Conservation (phyloP, 106 monocot genomes). For the Dendrobium huoshanense region DNA sequence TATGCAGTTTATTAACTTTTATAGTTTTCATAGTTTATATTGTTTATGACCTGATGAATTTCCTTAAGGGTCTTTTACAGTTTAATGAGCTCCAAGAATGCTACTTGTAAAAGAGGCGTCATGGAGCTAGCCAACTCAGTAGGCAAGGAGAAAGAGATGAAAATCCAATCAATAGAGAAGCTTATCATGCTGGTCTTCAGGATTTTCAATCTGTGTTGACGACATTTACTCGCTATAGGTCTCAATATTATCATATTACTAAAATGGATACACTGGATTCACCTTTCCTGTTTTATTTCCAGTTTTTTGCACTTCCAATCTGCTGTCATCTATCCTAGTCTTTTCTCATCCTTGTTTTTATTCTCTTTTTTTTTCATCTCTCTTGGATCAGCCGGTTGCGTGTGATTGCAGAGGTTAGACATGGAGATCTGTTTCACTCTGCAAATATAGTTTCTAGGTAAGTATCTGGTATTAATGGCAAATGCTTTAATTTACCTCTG, state of each 20-base stretch:
- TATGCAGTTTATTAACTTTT: not conserved
- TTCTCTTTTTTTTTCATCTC: conserved; percentile 1
- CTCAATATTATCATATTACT: not conserved
- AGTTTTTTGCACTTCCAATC: not conserved
- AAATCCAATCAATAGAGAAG: conserved; percentile 61
- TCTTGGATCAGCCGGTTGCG: conserved; percentile 66
- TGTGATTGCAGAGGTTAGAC: conserved; percentile 92
- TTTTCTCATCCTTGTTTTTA: not conserved
- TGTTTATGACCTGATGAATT: conserved; percentile 7
- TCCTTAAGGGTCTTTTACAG: conserved; percentile 29
- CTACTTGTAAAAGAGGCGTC: conserved; percentile 81
- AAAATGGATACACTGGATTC: not conserved
- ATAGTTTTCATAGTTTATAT: not conserved
- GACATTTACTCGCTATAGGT: conserved; percentile 97
- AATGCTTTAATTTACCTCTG: not conserved
- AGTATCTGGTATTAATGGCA: conserved; percentile 12
- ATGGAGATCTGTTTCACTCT: conserved; percentile 87
- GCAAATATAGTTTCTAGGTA: conserved; percentile 98
- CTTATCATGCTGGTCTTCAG: conserved; percentile 79
- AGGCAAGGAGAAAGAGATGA: conserved; percentile 56
- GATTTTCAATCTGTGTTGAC: conserved; percentile 97
- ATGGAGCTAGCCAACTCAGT: conserved; percentile 32
- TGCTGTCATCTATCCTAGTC: not conserved
- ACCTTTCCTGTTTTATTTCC: not conserved
- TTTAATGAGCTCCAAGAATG: conserved; percentile 97